These are phyloP conservation scores for Leucocoprinus birnbaumii DNA, from an alignment of 768 basidiomycete genomes.

Conservation along the genomic window DNA sequence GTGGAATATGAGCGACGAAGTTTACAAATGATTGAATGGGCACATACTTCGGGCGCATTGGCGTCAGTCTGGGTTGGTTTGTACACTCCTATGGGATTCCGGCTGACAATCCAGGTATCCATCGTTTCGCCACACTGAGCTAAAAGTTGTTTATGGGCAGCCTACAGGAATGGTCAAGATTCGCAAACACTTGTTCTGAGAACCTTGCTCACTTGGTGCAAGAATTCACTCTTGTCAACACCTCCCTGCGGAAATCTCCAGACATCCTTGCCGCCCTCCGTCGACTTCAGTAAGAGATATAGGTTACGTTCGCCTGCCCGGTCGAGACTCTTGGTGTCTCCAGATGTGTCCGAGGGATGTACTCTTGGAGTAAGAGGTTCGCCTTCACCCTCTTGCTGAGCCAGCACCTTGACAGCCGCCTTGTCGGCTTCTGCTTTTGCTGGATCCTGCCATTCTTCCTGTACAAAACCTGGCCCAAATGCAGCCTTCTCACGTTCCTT, in stretches of 20 bases:
- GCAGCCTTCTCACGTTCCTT: conserved; percentile 65
- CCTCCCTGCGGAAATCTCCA: conserved; percentile 85
- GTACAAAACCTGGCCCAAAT: conserved; percentile 65
- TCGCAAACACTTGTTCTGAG: not conserved
- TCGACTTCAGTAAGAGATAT: conserved; percentile 74
- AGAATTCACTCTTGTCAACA: conserved; percentile 58
- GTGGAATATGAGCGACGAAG: not conserved
- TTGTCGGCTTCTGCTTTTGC: conserved; percentile 50
- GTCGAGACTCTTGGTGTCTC: conserved; percentile 75
- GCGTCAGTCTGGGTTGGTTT: conserved; percentile 40
- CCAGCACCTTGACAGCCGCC: conserved; percentile 56
- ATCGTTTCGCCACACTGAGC: conserved; percentile 77
- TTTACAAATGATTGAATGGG: not conserved
- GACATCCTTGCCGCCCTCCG: conserved; percentile 41
- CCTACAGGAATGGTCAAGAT: conserved; percentile 35
- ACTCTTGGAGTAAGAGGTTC: conserved; percentile 61
- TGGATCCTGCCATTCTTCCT: conserved; percentile 40
- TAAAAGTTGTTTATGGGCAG: conserved; percentile 68
- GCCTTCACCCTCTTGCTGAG: conserved; percentile 55
- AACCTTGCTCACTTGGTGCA: conserved; percentile 65
- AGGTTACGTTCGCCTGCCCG: conserved; percentile 82
- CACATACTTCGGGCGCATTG: conserved; percentile 33
- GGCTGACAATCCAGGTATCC: conserved; percentile 94
- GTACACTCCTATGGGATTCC: conserved; percentile 82
- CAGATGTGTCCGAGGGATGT: conserved; percentile 55